A percentile compares a stretch with the other conserved stretches of the same genome.
Conservation (phyloP, 371 early-diverging fungal species). For the Circinella minor region DNA sequence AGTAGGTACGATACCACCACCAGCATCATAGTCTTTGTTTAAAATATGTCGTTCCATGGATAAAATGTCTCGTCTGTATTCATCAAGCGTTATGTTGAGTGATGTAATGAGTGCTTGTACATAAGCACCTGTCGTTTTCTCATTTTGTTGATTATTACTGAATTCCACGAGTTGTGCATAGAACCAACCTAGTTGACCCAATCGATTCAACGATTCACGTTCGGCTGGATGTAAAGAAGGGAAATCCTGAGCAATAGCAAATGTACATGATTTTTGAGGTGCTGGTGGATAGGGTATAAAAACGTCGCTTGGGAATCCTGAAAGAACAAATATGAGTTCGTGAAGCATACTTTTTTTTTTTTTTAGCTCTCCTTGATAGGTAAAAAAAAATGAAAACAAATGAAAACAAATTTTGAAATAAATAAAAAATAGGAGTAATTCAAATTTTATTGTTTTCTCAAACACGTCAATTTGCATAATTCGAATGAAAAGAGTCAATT, state of each 20-base stretch:
- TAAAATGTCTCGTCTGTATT: constrained; percentile 60
- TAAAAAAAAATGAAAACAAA: not conserved
- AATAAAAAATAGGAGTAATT: no score
- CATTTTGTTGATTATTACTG: constrained; percentile 22
- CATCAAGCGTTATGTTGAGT: constrained; percentile 53
- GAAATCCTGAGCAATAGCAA: constrained; percentile 61
- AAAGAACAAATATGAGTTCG: constrained; percentile 74
- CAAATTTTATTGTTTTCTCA: no score
- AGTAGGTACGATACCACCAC: constrained; percentile 51
- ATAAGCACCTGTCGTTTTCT: constrained; percentile 35
- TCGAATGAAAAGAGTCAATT: no score
- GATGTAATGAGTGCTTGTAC: constrained; percentile 57
- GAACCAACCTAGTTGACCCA: constrained; percentile 69
- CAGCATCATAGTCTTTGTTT: constrained; percentile 49
- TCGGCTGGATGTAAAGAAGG: constrained; percentile 73
- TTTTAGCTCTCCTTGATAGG: not conserved
- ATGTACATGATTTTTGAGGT: constrained; percentile 50
- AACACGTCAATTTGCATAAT: no score
- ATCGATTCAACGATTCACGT: constrained; percentile 63
- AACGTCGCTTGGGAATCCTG: constrained; percentile 72
- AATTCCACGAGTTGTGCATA: constrained; percentile 53
- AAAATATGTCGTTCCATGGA: constrained; percentile 61
- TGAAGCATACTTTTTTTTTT: constrained; percentile 64
- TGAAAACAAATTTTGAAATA: no score
- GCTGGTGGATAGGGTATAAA: constrained; percentile 67